Evolutionary conservation across 768 basidiomycete genomes (phyloP), one percentile per base, ranked within the genome.

Genomic region (Leucosporidium creatinivorum): DNA sequence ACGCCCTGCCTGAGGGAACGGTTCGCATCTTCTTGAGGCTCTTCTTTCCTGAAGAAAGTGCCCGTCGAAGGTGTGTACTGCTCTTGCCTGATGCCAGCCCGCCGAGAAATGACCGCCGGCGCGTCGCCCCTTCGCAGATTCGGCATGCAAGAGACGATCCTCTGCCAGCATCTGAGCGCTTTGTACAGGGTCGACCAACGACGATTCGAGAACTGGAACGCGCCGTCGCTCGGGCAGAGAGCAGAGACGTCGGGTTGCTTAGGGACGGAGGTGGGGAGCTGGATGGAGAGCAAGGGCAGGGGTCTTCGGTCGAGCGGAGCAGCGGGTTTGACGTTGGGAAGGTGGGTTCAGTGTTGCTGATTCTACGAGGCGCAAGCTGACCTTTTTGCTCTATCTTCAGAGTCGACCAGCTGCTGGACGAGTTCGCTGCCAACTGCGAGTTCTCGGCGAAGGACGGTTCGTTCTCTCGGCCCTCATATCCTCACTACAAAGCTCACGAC

Each of bases 21-120:
- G 84, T 86, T 13, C 80, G 81, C 19, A 82, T 82, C 8, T 78
- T 90, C 36, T 86, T 93, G 73, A 84, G 85, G 10, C 77, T 92
- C 7, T 79, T 94, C n/a, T 93, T 93, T 75, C 91, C 93, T 0
- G 86, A 93, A 68, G 85, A 90, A 65, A 89, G 93, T 67, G 73
- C 79, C 1, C 77, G 82, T 21, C 81, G 93, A 28, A 85, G 85
- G 76, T 93, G 87, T 73, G 72, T 50, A 21, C 21, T 12, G 55
- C n/a, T 36, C 15, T 36, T n/a, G n/a, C n/a, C n/a, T n/a, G n/a
- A n/a, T n/a, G n/a, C n/a, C n/a, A n/a, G n/a, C n/a, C n/a, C n/a
- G n/a, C n/a, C n/a, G n/a, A 36, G 25, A 58, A 33, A 8, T 58
- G 31, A 44, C 13, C 39, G 15, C 57, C 15, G 36, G 17, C n/a